These are phyloP conservation scores for Breviolum minutum DNA, from an alignment of 73 alveolate genomes.

Conservation along the genomic window DNA sequence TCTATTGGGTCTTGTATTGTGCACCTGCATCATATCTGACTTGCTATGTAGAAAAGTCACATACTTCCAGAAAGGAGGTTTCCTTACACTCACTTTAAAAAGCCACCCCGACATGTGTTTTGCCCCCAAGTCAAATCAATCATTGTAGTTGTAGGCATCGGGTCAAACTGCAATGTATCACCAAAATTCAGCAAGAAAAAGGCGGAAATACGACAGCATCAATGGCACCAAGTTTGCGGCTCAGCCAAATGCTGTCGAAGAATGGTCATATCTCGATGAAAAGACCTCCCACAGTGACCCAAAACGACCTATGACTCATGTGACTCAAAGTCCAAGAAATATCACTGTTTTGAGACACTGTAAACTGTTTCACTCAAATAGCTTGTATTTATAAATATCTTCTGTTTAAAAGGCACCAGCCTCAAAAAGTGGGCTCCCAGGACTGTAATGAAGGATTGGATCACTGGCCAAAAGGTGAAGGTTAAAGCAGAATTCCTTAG, in stretches of 20 bases:
- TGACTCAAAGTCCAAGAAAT: not conserved
- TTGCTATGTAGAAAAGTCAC: too few species aligned
- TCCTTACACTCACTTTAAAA: too few species aligned
- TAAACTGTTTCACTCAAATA: not conserved
- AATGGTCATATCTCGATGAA: constrained; percentile 86
- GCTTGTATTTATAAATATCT: not conserved
- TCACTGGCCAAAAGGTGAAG: constrained; percentile 74
- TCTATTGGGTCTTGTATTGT: too few species aligned
- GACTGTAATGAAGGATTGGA: constrained; percentile 46
- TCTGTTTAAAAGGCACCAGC: not conserved
- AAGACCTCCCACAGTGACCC: constrained; percentile 20
- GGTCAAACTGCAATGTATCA: too few species aligned
- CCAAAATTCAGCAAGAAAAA: too few species aligned
- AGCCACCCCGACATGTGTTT: too few species aligned
- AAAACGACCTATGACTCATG: not conserved
- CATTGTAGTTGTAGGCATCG: too few species aligned
- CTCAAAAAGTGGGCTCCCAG: constrained; percentile 78
- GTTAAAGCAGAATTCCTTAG: constrained; percentile 25
- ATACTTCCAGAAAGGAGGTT: too few species aligned
- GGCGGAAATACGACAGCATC: too few species aligned
- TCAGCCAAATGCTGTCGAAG: constrained; percentile 62
- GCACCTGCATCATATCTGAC: too few species aligned
- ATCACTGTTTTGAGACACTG: not conserved
- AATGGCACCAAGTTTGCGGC: not conserved
- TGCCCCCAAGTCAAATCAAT: too few species aligned